Base-by-base conservation (phyloP, 768 basidiomycete species). In the Ramaria sp. region DNA sequence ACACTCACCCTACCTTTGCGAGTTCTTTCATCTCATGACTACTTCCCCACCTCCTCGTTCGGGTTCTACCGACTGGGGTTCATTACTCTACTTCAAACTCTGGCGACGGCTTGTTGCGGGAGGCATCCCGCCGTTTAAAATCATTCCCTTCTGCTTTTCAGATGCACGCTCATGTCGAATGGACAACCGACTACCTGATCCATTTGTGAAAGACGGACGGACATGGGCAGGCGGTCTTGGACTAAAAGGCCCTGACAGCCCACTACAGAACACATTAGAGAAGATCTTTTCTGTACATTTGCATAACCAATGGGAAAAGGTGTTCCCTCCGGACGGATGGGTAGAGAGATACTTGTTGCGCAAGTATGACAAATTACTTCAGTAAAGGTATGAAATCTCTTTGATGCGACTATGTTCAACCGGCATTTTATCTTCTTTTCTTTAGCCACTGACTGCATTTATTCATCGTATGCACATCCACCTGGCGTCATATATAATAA, bases 281-380 rank as follows among this genome's bases (percentile, higher is more conserved):
- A 82, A 86, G 56, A 76, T 95, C 12, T 99, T 95, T 70, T 78
- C 83, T 0, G 78, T 98, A 34, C 95, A 97, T 69, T 64, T 98
- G 61, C 95, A 98, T 66, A 96, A 97, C 67, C 92, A 92, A 67
- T 98, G 95, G 94, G 78, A 85, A 50, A 96, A 92, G 72, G 68
- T 69, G 48, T 98, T 86, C 64, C 93, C 95, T 0, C 64, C 66
- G 16, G 78, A 71, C 2, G 95, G 95, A 0, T 97, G 94, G 94
- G 82, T 99, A 5, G 81, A 88, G 55, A 72, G 87, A 61, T 61
- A 96, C 60, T 67, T 98, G 59, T 66, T 94, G 65, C 71, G 68
- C 59, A 71, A 73, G 63, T 86, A 86, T 59, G 81, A 87, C 13
- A 60, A 66, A 38, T 61, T 49, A 57, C 59, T 71, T 58, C 32